Base-by-base conservation (phyloP, 2,329 filamentous ascomycete genomes). In the Pseudocercospora pini-densiflorae region DNA sequence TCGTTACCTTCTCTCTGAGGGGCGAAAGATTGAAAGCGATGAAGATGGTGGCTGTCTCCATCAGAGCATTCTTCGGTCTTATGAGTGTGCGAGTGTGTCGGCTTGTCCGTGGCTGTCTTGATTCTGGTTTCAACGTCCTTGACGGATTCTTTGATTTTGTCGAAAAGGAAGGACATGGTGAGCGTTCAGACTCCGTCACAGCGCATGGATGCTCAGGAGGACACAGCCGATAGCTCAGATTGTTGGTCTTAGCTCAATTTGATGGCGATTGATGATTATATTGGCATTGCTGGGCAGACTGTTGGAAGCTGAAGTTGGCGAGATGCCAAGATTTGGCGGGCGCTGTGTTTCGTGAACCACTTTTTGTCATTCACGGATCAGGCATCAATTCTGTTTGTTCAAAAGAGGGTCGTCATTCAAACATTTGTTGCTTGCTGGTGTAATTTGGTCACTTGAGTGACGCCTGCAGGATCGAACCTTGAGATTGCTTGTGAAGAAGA, bases 1-100 rank as follows among this genome's bases (percentile, higher is more conserved):
- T 88, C 83, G 75, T 93, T 90, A 64, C 90, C 90, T 33, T 87
- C 86, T 21, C 91, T 86, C 74, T 89, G 86, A 0, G 91, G 88
- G 1, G 91, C 91, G 81, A 97, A 97, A 66, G 85, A 87, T 58
- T 83, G 79, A 73, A 84, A 88, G 62, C 86, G 82, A 70, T 87
- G 81, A 66, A 84, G 75, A 40, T 84, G 80, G 63, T 79, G 79
- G 61, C 79, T 76, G 65, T 82, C 75, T 47, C 76, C 76, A 63
- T 77, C 73, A 21, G 73, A 75, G 69, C 74, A 80, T 57, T 74
- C 74, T 49, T 74, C 77, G 62, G 75, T 80, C 70, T 78, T 79
- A 69, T 83, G 77, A 27, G 79, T 82, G 73, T 84, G 83, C 1
- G 76, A 82, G 70, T 85, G 81, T n/a, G 79, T 79, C 76, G 67